Evolutionary conservation across 257 asterid genomes (phyloP), one percentile per base, ranked within the genome.

Genomic region (Solanum dulcamara): DNA sequence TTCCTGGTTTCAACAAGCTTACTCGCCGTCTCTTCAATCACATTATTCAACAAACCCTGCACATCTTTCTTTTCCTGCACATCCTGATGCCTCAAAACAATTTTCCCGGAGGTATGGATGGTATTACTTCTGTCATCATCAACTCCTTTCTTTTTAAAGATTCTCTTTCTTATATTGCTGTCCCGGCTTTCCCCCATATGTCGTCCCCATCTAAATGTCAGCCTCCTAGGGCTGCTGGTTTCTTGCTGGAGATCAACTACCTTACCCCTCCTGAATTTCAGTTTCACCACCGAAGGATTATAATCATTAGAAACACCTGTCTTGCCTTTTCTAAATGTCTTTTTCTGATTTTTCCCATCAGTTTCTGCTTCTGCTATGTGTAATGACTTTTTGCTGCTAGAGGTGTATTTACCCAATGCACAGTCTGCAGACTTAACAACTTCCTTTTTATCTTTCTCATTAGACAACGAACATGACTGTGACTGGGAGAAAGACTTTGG

Each of bases 11-110:
- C 89, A 2, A 88, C 99, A 32, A 95, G 99, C 88, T 92, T 95
- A 86, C 97, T 95, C 8, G 97, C 98, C 11, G 99, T 93, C 89
- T 94, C 97, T 89, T 95, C 97, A 6, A 94, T 95, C 18, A 92
- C 97, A 77, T 92, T 92, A 83, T 95, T 95, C 72, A 93, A 81
- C 60, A 94, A 87, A 60, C 94, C 95, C 89, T 91, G 97, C 60
- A 91, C 93, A 84, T 93, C 96, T 89, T 92, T 95, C 93, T 92
- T 94, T 28, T 81, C 96, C 87, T 89, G 91, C 84, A 88, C 79
- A 85, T 90, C 93, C 89, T 90, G 96, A 86, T 93, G 97, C 92
- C 95, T 91, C 86, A 95, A 86, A 35, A 90, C 89, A 10, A 95
- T 90, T 85, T 89, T 91, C 57, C 88, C 89, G 13, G 93, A 80